These are phyloP conservation scores for Lyophyllum decastes DNA, from an alignment of 768 basidiomycete genomes.

Conservation along the genomic window DNA sequence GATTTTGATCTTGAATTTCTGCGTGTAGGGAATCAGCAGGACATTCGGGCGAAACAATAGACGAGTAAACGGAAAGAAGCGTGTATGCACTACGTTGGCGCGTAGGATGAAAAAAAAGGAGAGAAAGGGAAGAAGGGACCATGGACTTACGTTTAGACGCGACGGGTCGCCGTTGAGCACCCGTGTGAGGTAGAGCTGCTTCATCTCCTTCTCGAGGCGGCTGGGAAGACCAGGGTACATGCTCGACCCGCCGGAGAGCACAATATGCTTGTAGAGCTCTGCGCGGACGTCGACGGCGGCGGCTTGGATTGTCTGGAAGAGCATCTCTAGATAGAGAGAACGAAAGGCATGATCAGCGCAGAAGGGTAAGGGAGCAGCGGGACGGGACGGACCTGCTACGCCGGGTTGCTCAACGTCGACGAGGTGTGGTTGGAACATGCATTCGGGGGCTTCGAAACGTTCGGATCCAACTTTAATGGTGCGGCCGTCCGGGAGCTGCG, in stretches of 20 bases:
- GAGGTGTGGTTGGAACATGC: conserved; percentile 99
- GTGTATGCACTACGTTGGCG: too few species aligned
- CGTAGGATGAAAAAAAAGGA: neutral
- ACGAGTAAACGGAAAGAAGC: too few species aligned
- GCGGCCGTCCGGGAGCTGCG: conserved; percentile 91
- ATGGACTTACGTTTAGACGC: conserved; percentile 75
- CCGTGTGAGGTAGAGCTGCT: conserved; percentile 94
- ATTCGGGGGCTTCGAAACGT: conserved; percentile 98
- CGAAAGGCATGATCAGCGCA: neutral
- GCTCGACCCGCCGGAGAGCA: conserved; percentile 95
- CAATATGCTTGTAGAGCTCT: conserved; percentile 97
- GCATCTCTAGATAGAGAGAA: conserved; percentile 66
- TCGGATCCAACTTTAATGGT: conserved; percentile 97
- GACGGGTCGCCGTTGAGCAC: conserved; percentile 83
- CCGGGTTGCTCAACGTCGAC: conserved; percentile 97
- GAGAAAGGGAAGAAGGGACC: neutral
- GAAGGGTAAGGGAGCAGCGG: neutral
- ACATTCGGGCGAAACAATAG: neutral
- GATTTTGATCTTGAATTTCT: conserved; percentile 99
- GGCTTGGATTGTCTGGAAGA: conserved; percentile 92
- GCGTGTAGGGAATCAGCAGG: neutral
- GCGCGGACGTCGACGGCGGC: conserved; percentile 88
- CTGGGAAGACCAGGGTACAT: conserved; percentile 99
- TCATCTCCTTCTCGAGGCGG: conserved; percentile 98
- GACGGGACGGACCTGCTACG: conserved; percentile 68